phyloP scores from a whole-genome alignment of 129 eudicot genomes.

The Flaveria linearis region DNA sequence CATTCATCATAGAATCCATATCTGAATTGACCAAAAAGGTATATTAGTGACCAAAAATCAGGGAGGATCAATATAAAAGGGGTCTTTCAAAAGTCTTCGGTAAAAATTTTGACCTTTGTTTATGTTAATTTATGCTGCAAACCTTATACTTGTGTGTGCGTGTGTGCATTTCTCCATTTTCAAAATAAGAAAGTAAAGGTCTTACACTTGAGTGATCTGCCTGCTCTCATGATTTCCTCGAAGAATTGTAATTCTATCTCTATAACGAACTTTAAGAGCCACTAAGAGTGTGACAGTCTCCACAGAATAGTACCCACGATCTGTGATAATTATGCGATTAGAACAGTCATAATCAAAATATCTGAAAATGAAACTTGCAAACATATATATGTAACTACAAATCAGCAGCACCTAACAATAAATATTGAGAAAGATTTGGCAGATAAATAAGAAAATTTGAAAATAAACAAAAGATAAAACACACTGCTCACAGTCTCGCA shows the following conservation, averaged over 20 bases:
- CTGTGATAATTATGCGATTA: constrained; percentile 47
- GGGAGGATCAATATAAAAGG: neutral
- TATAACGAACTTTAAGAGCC: constrained; percentile 86
- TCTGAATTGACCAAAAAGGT: constrained; percentile 43
- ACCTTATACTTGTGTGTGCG: neutral
- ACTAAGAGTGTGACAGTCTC: constrained; percentile 86
- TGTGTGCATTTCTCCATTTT: too few species aligned
- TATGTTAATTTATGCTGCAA: neutral
- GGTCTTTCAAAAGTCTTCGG: neutral
- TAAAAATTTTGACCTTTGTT: neutral
- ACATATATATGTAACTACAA: neutral
- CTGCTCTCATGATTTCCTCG: constrained; percentile 96
- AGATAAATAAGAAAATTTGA: neutral
- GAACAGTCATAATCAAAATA: constrained; percentile 20
- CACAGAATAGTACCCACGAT: constrained; percentile 96
- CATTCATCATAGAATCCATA: constrained; percentile 89
- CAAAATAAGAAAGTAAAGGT: constrained; percentile 24
- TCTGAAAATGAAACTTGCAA: neutral
- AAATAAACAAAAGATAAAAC: neutral
- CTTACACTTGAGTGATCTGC: constrained; percentile 97
- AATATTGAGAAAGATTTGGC: neutral
- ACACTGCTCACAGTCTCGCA: neutral
- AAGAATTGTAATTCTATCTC: constrained; percentile 90
- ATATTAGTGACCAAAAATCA: constrained; percentile 2
- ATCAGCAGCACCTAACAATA: neutral